phyloP scores from a whole-genome alignment of 1,284 basidiomycete species.

The Coriolopsis trogii region DNA sequence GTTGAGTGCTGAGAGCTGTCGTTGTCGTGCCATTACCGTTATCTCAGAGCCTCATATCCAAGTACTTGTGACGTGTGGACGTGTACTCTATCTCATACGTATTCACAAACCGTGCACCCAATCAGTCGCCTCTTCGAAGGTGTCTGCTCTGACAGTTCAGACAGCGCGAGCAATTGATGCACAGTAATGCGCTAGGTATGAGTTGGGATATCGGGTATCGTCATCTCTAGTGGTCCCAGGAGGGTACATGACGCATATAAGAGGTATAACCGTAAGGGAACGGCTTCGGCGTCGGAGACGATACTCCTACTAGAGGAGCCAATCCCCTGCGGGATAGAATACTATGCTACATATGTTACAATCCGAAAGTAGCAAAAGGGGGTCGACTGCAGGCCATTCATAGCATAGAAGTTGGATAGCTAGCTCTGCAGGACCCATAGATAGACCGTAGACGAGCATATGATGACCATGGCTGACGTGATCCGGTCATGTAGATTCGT shows the following conservation, averaged over 20 bases:
- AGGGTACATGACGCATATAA: no score
- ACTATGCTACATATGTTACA: constrained; percentile 26
- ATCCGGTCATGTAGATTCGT: constrained; percentile 19
- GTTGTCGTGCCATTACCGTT: neutral
- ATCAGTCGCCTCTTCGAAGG: no score
- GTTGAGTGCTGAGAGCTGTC: constrained; percentile 5
- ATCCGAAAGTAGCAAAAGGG: neutral
- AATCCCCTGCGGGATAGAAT: neutral
- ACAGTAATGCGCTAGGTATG: neutral
- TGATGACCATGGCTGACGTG: neutral
- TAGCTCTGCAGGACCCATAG: constrained; percentile 5
- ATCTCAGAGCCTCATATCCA: neutral
- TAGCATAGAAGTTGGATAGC: neutral
- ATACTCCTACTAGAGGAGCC: neutral
- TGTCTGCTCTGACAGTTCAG: no score
- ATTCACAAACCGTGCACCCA: no score
- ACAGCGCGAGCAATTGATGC: no score
- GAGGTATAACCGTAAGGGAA: neutral
- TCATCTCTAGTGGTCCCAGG: neutral
- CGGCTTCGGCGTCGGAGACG: neutral
- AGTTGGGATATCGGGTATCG: neutral
- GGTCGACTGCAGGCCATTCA: neutral
- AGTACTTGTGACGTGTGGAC: neutral
- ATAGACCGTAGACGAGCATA: constrained; percentile 8
- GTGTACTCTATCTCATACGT: neutral